Evolutionary conservation across 2,329 filamentous ascomycete genomes (phyloP).

Genomic region (Mycosphaerelloides madeirae): DNA sequence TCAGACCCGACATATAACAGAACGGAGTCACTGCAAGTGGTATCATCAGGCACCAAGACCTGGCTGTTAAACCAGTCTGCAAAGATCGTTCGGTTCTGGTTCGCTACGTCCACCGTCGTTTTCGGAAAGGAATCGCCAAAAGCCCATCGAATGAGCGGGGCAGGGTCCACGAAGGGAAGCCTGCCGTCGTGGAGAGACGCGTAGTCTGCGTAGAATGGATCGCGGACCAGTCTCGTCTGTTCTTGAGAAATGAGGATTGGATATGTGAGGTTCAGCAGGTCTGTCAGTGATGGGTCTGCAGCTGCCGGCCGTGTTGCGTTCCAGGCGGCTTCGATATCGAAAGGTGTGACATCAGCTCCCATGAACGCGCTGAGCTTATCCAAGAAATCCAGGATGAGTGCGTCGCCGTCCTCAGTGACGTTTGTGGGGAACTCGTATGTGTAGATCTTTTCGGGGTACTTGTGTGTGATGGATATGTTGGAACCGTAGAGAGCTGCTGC

Average conservation of each 20-base stretch:
- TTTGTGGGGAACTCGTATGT: slow-evolving; percentile 42
- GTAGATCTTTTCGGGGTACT: slow-evolving; percentile 41
- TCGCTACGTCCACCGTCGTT: slow-evolving; percentile 39
- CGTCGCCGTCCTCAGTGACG: slow-evolving; percentile 34
- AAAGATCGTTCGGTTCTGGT: slow-evolving; percentile 49
- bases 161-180: slow-evolving; percentile 47
- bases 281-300: slow-evolving; percentile 29
- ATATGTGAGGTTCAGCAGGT: slow-evolving; percentile 44
- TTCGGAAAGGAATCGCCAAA: slow-evolving; percentile 42
- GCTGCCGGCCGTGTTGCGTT: slow-evolving; percentile 30
- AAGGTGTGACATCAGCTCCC: slow-evolving; percentile 33
- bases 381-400: slow-evolving; percentile 41
- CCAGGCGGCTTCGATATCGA: slow-evolving; percentile 37
- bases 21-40: slow-evolving; percentile 48
- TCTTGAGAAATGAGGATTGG: slow-evolving; percentile 45
- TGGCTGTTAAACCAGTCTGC: slow-evolving; percentile 46
- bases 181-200: slow-evolving; percentile 43
- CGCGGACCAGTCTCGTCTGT: slow-evolving; percentile 43
- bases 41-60: slow-evolving; percentile 39
- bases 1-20: slow-evolving; percentile 46
- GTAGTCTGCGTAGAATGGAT: slow-evolving; percentile 50
- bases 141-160: slow-evolving; percentile 45
- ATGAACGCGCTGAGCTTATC: slow-evolving; percentile 42
- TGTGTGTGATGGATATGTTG: slow-evolving; percentile 41
- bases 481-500: slow-evolving; percentile 42